Conservation (phyloP, 179 eudicot species). For the Spinacia oleracea region DNA sequence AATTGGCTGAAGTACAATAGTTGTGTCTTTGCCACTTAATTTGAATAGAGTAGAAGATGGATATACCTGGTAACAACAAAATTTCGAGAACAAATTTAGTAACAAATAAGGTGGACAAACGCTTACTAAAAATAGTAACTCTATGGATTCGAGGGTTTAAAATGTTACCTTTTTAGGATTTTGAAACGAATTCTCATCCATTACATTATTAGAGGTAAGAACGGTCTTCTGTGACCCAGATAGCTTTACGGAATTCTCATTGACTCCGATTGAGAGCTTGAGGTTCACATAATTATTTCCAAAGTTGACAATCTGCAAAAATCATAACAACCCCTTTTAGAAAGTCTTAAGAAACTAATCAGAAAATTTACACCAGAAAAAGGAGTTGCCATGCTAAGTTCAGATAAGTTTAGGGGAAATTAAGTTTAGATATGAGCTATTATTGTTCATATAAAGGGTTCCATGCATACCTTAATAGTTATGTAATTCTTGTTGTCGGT, state of each 20-base stretch:
- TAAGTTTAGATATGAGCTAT: background rate
- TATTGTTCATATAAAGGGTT: background rate
- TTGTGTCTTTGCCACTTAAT: conserved; percentile 35
- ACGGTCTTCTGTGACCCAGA: conserved; percentile 52
- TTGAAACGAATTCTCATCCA: conserved; percentile 78
- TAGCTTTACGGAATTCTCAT: conserved; percentile 35
- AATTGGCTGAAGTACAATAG: conserved; percentile 47
- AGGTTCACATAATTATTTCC: conserved; percentile 53
- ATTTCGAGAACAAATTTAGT: background rate
- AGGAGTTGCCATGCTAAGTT: no score
- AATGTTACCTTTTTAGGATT: conserved; percentile 64
- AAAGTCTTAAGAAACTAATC: background rate
- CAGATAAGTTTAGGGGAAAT: no score
- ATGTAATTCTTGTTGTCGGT: conserved; percentile 48
- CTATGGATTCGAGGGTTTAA: background rate
- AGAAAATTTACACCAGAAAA: no score
- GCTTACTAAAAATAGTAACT: background rate
- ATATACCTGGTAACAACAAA: conserved; percentile 44
- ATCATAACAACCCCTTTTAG: background rate
- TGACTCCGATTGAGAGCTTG: conserved; percentile 51
- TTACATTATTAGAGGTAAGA: conserved; percentile 56
- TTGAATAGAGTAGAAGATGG: conserved; percentile 42
- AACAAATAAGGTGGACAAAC: background rate
- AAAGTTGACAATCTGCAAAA: conserved; percentile 66
- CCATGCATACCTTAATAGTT: conserved; percentile 83